Evolutionary conservation across 1,284 basidiomycete species (phyloP).

Genomic region (Mycena citricolor): DNA sequence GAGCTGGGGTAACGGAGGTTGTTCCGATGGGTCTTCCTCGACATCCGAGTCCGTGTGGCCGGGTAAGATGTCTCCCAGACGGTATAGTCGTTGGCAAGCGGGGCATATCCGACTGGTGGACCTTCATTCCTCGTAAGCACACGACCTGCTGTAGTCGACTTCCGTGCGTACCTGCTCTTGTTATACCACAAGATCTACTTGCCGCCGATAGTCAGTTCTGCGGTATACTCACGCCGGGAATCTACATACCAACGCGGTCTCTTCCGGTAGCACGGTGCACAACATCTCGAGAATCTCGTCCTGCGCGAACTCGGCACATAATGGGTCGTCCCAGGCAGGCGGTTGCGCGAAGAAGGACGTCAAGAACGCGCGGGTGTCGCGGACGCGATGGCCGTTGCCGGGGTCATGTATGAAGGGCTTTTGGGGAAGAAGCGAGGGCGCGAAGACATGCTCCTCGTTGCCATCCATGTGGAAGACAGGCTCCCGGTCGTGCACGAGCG

Average conservation of each 20-base stretch:
- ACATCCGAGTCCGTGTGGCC: constrained; percentile 47
- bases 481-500: neutral
- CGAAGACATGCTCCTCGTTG: neutral
- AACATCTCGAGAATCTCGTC: constrained; percentile 73
- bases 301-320: constrained; percentile 73
- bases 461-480: neutral
- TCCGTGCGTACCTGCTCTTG: constrained; percentile 68
- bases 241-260: constrained; percentile 66
- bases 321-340: constrained; percentile 55
- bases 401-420: constrained; percentile 68
- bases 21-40: constrained; percentile 24
- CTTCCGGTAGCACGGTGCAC: constrained; percentile 63
- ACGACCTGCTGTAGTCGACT: no score
- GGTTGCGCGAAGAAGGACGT: constrained; percentile 62
- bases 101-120: constrained; percentile 68
- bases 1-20: constrained; percentile 40
- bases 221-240: no score
- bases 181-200: constrained; percentile 82
- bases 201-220: constrained; percentile 2
- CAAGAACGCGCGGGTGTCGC: constrained; percentile 59
- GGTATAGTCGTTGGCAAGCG: constrained; percentile 69
- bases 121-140: no score
- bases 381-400: constrained; percentile 73
- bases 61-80: constrained; percentile 59
- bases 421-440: constrained; percentile 30